phyloP scores from a whole-genome alignment of 768 basidiomycete genomes.

The Collybiopsis luxurians region DNA sequence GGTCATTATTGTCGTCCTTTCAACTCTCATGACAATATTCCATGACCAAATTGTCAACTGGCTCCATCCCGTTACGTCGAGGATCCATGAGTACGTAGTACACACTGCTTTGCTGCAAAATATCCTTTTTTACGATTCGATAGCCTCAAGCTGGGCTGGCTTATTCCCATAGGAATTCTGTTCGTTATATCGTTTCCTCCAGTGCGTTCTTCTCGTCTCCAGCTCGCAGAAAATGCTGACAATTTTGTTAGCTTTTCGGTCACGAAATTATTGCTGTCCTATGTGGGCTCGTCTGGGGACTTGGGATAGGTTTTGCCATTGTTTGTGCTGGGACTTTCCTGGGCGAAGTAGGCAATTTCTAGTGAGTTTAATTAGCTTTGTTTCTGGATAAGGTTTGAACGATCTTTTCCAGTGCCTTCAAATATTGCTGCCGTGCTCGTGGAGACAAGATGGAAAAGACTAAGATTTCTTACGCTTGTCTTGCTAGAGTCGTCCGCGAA shows the following conservation, averaged over 20 bases:
- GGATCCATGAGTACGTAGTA: constrained; percentile 58
- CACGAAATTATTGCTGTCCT: constrained; percentile 90
- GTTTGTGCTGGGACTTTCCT: constrained; percentile 80
- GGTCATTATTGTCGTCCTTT: constrained; percentile 44
- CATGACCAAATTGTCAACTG: constrained; percentile 71
- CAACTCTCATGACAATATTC: constrained; percentile 55
- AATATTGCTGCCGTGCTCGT: constrained; percentile 69
- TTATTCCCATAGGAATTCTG: constrained; percentile 77
- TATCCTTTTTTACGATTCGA: too few species aligned
- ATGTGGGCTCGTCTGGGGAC: constrained; percentile 88
- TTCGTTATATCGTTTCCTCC: constrained; percentile 89
- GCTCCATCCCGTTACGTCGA: constrained; percentile 63
- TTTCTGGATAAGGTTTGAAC: neutral
- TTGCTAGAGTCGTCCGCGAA: constrained; percentile 71
- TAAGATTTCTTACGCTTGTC: constrained; percentile 57
- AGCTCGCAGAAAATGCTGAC: neutral
- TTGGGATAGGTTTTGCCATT: constrained; percentile 85
- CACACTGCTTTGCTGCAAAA: too few species aligned
- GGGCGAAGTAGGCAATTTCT: constrained; percentile 86
- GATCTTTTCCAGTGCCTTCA: constrained; percentile 61
- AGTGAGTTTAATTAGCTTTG: constrained; percentile 45
- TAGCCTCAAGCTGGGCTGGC: constrained; percentile 61
- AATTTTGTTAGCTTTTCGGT: constrained; percentile 64
- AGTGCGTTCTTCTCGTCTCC: constrained; percentile 30
- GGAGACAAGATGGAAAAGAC: constrained; percentile 71